Base-by-base conservation (phyloP, 164 flowering plant species). In the Chimonanthus salicifolius region DNA sequence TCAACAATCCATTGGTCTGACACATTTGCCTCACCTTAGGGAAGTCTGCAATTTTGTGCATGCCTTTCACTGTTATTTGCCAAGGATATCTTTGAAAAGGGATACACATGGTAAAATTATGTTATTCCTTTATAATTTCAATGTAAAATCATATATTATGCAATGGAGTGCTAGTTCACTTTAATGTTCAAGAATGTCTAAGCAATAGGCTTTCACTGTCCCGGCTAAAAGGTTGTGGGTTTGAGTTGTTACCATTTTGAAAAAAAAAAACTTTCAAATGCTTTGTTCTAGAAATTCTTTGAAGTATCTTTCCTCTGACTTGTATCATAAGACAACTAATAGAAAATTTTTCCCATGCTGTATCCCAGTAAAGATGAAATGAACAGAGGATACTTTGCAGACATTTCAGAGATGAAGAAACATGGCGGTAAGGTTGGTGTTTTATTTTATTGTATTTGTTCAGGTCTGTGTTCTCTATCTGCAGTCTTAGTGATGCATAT, bases 341-440 rank as follows among this genome's bases (percentile, higher is more conserved):
- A 62, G 62, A 21, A 54, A 33, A 64, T 44, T 46, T 74, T 78
- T 70, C 20, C n/a, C 75, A 70, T 75, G 72, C 54, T 80, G 77
- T 87, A 84, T 91, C 86, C 87, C 97, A 95, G 98, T 88, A 49
- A 78, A 73, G 98, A 96, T 86, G 99, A 93, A 81, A 85, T 93
- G 95, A 96, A 80, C 70, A 83, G 99, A 80, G 97, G 99, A 46
- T 90, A 92, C 81, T 96, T 96, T 71, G 95, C 91, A 10, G 98
- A 96, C 73, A 85, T 90, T 49, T 65, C 84, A 0, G 99, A 96
- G 81, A 79, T 92, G 54, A 85, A 88, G 84, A 74, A 92, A 76
- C 97, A 96, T 82, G 97, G 97, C 74, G 98, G 98, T 73, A 94
- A 96, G 98, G 98, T 96, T 81, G 47, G 78, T 33, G 33, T 33